These are phyloP conservation scores for Amanita polypyramis DNA, from an alignment of 768 basidiomycete genomes.

Conservation along the genomic window DNA sequence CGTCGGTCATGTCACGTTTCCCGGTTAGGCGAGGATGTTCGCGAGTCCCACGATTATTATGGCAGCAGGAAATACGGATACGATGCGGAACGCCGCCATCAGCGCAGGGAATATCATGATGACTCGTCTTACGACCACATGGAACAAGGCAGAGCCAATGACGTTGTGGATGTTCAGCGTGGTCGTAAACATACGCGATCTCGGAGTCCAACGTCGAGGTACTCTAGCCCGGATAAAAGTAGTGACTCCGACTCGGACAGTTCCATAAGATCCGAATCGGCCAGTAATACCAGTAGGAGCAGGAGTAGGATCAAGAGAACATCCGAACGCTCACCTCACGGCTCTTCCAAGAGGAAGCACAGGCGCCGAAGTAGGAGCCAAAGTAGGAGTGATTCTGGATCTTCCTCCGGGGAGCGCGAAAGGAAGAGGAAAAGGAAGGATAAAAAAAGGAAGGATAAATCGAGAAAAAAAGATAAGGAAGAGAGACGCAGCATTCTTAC, in stretches of 20 bases:
- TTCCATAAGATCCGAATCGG: constrained; percentile 4
- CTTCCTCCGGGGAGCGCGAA: constrained; percentile 15
- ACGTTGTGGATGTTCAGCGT: not conserved
- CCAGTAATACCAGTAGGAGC: not conserved
- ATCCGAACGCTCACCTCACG: not conserved
- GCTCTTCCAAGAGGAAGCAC: constrained; percentile 11
- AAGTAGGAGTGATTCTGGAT: constrained; percentile 3
- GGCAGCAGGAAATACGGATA: not conserved
- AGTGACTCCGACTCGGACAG: not conserved
- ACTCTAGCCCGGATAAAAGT: constrained; percentile 1
- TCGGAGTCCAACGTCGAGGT: not conserved
- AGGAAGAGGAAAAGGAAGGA: constrained; percentile 28
- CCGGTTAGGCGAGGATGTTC: not conserved
- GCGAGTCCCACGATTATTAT: not conserved
- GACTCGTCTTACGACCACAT: not conserved
- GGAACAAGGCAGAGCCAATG: not conserved
- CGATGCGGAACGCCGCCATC: not conserved
- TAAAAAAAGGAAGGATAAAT: constrained; percentile 17
- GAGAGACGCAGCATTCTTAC: constrained; percentile 48
- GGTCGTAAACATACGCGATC: constrained; percentile 4
- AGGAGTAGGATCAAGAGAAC: not conserved
- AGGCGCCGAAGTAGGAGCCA: constrained; percentile 13
- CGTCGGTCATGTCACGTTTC: not conserved
- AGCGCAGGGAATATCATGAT: not conserved
- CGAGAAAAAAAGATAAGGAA: constrained; percentile 28